Evolutionary conservation across 176 grass and related monocot species (phyloP), one percentile per base, ranked within the genome.

Genomic region (Hordeum marinum): DNA sequence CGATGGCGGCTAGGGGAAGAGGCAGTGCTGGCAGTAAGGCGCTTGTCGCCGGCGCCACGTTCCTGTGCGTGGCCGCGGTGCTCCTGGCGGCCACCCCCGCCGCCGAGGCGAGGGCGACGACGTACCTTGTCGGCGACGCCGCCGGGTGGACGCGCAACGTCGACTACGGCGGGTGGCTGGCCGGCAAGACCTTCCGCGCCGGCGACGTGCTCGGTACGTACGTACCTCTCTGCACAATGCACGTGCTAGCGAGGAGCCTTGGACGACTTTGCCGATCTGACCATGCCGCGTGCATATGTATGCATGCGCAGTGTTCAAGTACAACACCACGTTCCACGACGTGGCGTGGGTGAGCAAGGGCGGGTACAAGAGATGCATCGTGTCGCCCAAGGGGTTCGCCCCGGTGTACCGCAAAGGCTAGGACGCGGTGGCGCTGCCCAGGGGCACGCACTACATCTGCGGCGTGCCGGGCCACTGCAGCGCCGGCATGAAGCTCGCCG

Each of bases 151-250:
- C 50, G 58, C 85, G 21, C 87, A 74, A 34, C 50, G 50, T 54
- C 6, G 50, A 54, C 50, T 54, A 54, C 50, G 17, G 17, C 17
- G 50, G 50, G 17, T 54, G 50, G 50, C 50, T 54, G 17, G 50
- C 50, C 17, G 89, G 89, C 21, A 81, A 75, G 85, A 74, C 68
- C 45, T 87, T 91, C 80, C 76, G 61, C 37, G 85, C 85, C 62
- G 89, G 89, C 37, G 89, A 87, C 76, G 39, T 43, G 29, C 89
- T 91, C 45, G 85, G 89, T 91, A 50, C 43, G 89, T 91, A 50
- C 43, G 46, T 52, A 4, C 2, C 4, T 67, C 34, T 6, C 26
- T 27, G 0, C 11, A 3, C 8, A 24, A 60, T 60, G 57, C 20
- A 60, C n/a, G 57, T 60, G 8, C 9, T 21, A 50, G 48, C 0